Evolutionary conservation across 2,329 filamentous ascomycete genomes (phyloP), one percentile per base, ranked within the genome.

Genomic region (Didymosphaeria variabile): DNA sequence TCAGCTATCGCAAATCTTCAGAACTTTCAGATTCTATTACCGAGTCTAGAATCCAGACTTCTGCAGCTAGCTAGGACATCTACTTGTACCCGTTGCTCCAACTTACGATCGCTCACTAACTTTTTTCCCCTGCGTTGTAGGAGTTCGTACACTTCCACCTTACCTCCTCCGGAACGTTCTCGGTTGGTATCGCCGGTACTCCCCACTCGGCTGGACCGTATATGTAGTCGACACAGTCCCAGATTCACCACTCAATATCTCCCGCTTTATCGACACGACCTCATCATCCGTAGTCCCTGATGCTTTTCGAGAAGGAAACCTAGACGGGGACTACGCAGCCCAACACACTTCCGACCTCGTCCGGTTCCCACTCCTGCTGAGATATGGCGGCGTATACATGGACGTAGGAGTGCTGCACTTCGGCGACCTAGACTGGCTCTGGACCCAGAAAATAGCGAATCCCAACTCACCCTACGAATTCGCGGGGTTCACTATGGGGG

Each of bases 271-370:
- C 44, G 79, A 86, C 68, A 67, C 82, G 8, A 60, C 77, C 2
- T 81, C 85, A 56, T 74, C 77, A 0, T 53, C 59, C 0, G 73
- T 73, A 0, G 86, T 87, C 58, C 85, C 86, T 0, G 71, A 71
- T 36, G 82, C 85, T 0, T 88, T 87, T 67, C 70, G 72, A 7
- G 77, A 86, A n/a, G 80, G 80, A 7, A 80, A 79, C 0, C 77
- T 88, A 7, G 76, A 75, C 3, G 86, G 86, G 15, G 73, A 74
- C 9, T 86, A 85, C 70, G 81, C 80, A 0, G 73, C 76, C 2
- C 86, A 88, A 66, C 86, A 88, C 67, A 84, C 80, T 0, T 87
- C 85, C 0, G 87, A 89, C 61, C 81, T 89, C 1, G 83, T 88
- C 3, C 82, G 86, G 0, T 87, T 79, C 66, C 86, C 86, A 2